A percentile compares a stretch with the other conserved stretches of the same genome.
Evolutionary conservation across 2,329 filamentous ascomycete species (phyloP).

Genomic region (Colletotrichum orchidophilum): DNA sequence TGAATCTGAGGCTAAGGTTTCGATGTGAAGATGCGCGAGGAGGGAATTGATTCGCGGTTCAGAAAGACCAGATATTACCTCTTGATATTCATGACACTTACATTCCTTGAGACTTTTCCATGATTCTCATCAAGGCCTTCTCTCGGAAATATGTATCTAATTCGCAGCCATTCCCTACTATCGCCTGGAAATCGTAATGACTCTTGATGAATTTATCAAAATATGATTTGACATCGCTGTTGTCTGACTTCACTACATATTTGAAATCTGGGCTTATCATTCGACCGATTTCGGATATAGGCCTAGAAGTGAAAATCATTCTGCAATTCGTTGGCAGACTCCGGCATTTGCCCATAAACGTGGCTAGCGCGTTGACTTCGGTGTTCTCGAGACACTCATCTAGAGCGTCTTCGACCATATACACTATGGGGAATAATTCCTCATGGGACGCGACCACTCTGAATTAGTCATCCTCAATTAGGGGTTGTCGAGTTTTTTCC

Average conservation of each 20-base stretch:
- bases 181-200: neutral
- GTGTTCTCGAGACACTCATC: slow-evolving; percentile 14
- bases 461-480: slow-evolving; percentile 3
- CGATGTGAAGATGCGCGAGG: slow-evolving; percentile 15
- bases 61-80: neutral
- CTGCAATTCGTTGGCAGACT: neutral
- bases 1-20: neutral
- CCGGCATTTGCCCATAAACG: neutral
- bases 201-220: neutral
- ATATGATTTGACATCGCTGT: slow-evolving; percentile 2
- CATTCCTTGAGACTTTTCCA: slow-evolving; percentile 15
- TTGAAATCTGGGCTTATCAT: neutral
- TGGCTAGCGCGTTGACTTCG: neutral
- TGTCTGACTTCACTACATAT: neutral
- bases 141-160: neutral
- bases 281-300: neutral
- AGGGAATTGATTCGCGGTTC: neutral
- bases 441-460: slow-evolving; percentile 1
- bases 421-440: neutral
- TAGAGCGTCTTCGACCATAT: slow-evolving; percentile 7
- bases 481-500: neutral
- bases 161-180: neutral
- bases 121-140: neutral
- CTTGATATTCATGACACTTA: neutral
- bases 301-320: slow-evolving; percentile 8